phyloP scores from a whole-genome alignment of 768 basidiomycete genomes.

The Suillus luteus region DNA sequence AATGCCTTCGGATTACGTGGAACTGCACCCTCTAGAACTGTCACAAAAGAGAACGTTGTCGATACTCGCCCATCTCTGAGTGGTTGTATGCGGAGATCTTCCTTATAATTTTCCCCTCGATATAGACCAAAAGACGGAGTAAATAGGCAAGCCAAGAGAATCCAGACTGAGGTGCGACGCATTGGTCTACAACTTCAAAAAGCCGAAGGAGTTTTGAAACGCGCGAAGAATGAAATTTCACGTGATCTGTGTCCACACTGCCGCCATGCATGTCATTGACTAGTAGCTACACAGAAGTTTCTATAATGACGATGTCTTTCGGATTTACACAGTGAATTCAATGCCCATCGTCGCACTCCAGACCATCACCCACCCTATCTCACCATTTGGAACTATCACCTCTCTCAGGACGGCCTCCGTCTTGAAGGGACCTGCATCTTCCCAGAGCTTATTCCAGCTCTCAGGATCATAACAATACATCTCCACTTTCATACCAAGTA shows the following conservation, averaged over 20 bases:
- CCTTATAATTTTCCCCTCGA: conserved; percentile 41
- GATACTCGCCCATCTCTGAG: conserved; percentile 83
- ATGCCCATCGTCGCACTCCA: conserved; percentile 23
- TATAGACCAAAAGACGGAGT: not conserved
- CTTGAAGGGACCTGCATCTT: conserved; percentile 22
- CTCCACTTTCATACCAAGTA: conserved; percentile 10
- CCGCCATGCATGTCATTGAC: too few species aligned
- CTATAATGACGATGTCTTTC: too few species aligned
- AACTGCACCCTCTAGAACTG: conserved; percentile 50
- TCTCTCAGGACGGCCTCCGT: conserved; percentile 28
- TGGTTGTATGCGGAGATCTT: conserved; percentile 56
- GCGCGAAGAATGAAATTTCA: too few species aligned
- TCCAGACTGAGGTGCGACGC: conserved; percentile 1
- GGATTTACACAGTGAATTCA: not conserved
- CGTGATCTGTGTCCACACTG: too few species aligned
- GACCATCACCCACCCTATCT: conserved; percentile 15
- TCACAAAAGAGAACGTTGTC: conserved; percentile 80
- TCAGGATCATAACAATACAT: conserved; percentile 30
- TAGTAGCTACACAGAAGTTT: not conserved
- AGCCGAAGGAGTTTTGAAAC: not conserved
- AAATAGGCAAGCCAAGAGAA: not conserved
- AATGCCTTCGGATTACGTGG: conserved; percentile 59
- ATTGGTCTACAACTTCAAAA: not conserved
- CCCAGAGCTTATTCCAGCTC: conserved; percentile 33
- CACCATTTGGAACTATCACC: conserved; percentile 2